A percentile compares a stretch with the other conserved stretches of the same genome.
Conservation (phyloP, 345 rosid genomes). For the Fremontodendron californicum region DNA sequence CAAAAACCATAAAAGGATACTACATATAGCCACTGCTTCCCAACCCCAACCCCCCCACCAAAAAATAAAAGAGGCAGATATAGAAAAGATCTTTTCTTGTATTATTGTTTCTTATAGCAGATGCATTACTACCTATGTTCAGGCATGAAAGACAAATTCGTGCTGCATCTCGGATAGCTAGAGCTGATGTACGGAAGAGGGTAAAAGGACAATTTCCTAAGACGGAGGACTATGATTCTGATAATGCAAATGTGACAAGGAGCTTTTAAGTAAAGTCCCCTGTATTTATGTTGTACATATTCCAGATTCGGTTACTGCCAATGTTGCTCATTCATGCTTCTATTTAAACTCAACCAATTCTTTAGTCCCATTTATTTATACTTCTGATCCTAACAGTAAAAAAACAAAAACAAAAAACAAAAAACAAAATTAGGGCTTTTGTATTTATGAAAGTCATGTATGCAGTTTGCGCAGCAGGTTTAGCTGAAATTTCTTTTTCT, state of each 20-base stretch:
- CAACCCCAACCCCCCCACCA: too few species aligned
- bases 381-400: background rate
- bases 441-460: background rate
- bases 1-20: too few species aligned
- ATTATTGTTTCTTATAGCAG: background rate
- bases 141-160: constrained; percentile 35
- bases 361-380: constrained; percentile 2
- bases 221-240: constrained; percentile 27
- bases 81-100: background rate
- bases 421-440: background rate
- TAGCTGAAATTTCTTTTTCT: constrained; percentile 10
- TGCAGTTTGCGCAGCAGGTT: too few species aligned
- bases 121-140: background rate
- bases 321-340: background rate
- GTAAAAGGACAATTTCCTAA: constrained; percentile 27
- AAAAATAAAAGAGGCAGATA: background rate
- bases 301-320: background rate
- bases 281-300: constrained; percentile 11
- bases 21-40: too few species aligned
- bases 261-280: constrained; percentile 20
- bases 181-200: constrained; percentile 26
- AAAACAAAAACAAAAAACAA: background rate
- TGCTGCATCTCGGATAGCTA: constrained; percentile 27
- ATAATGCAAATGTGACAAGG: constrained; percentile 21
- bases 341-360: constrained; percentile 15